A percentile compares a stretch with the other conserved stretches of the same genome.
Evolutionary conservation across 192 early-diverging fungal species (phyloP).

Genomic region (Linnemannia hyalina): DNA sequence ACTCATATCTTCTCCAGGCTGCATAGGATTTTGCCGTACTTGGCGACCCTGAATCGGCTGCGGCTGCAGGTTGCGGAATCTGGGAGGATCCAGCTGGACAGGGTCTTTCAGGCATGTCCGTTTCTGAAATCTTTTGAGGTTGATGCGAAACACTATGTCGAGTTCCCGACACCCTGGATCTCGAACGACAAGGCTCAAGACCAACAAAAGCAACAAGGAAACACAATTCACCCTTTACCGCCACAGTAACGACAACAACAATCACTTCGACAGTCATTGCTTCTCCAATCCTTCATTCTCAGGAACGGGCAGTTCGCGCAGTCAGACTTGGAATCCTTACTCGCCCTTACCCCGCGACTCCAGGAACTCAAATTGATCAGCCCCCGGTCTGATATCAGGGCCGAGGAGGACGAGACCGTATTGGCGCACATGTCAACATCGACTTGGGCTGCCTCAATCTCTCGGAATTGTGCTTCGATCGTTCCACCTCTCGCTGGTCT

Average conservation of each 20-base stretch:
- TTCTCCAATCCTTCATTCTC: neutral
- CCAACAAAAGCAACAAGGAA: neutral
- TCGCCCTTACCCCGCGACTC: neutral
- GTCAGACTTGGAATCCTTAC: neutral
- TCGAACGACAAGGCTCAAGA: neutral
- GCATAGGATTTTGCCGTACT: neutral
- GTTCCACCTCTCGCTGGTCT: too few relatives aligned
- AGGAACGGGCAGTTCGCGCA: neutral
- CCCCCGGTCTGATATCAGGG: neutral
- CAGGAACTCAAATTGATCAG: neutral
- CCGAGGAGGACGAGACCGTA: neutral
- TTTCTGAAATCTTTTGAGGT: neutral
- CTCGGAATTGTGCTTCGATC: neutral
- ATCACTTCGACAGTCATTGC: neutral
- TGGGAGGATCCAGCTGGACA: neutral
- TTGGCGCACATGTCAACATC: neutral
- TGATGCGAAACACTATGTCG: neutral
- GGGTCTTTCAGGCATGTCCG: neutral
- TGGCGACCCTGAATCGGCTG: neutral
- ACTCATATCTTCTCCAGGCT: neutral
- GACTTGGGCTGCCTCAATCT: neutral
- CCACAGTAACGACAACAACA: neutral
- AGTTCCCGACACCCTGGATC: neutral
- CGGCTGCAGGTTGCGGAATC: neutral
- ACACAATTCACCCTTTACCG: too few relatives aligned